phyloP scores from a whole-genome alignment of 768 basidiomycete species.

The Lentinus tigrinus region DNA sequence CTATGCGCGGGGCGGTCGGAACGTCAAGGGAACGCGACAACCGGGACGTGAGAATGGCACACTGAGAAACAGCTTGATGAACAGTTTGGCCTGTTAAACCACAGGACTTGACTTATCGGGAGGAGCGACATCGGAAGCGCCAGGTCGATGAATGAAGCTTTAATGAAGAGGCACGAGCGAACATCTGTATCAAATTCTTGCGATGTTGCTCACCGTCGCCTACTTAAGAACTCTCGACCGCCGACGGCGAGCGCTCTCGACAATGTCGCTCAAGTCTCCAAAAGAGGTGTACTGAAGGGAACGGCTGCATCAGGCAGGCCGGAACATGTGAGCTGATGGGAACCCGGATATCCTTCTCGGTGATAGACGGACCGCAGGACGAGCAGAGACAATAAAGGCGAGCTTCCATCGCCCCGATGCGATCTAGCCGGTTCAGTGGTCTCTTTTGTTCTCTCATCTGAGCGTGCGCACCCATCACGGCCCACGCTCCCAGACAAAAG shows the following conservation, averaged over 20 bases:
- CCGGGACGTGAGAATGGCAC: too few species aligned
- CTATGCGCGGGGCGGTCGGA: too few species aligned
- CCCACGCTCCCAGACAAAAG: slow-evolving; percentile 9
- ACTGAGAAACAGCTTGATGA: too few species aligned
- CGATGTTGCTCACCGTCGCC: too few species aligned
- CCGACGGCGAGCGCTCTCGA: not conserved
- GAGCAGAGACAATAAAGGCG: slow-evolving; percentile 4
- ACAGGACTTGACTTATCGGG: slow-evolving; percentile 14
- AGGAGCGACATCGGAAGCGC: not conserved
- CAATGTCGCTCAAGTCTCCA: not conserved
- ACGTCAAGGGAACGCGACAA: too few species aligned
- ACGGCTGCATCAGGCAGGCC: not conserved
- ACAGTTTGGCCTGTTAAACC: not conserved
- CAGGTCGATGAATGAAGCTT: not conserved
- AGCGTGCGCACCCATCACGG: not conserved
- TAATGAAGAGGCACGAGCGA: not conserved
- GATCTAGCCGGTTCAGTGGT: slow-evolving; percentile 1
- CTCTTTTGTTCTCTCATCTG: slow-evolving; percentile 9
- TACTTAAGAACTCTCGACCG: too few species aligned
- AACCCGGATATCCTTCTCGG: not conserved
- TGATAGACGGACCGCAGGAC: not conserved
- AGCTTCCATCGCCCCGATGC: slow-evolving; percentile 1
- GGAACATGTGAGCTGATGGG: slow-evolving; percentile 14
- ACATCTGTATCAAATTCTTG: too few species aligned
- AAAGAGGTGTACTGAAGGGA: slow-evolving; percentile 2